Evolutionary conservation across 352 stramenopile species (phyloP), one percentile per base, ranked within the genome.

Genomic region (Pythium graminicola): DNA sequence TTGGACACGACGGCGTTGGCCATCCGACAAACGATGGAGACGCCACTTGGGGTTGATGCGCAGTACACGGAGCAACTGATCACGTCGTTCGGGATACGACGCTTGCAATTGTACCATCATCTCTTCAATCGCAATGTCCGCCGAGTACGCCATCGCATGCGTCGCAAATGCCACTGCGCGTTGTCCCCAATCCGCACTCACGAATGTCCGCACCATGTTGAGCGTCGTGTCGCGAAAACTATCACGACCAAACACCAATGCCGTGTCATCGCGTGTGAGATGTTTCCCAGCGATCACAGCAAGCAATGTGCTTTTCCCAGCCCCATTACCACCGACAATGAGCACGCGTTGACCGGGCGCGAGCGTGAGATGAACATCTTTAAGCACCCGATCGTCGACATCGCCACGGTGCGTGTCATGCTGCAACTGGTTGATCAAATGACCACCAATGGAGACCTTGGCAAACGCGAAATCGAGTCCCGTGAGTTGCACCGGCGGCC

Each of bases 41-140:
- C 86, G 81, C 85, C 84, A 94, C 45, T 97, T 80, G 0, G 93
- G 86, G 76, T 99, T 82, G 50, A 99, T 98, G 16, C 95, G 92
- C 48, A 99, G 81, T 60, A 99, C 78, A 26, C 97, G 72, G 6
- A 98, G 73, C 42, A 99, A 64, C 43, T 97, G 76, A 38, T 97
- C 78, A 1, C 96, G 84, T n/a, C 96, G 73, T 66, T 98, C 94
- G 0, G 94, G 92, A 66, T 96, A 96, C 28, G 81, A 71, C n/a
- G 80, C 64, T 69, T 99, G 96, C 31, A 98, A 51, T 60, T 96
- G 88, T 50, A 90, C 78, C 94, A 99, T 99, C 95, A 99, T 99
- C 58, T 97, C 85, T 16, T 85, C 77, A 24, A 99, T 94, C 3
- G 87, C 74, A 69, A 99, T 98, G 65, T 99, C 96, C 1, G 95